These are phyloP conservation scores for Claviceps capensis DNA, from an alignment of 2,329 filamentous ascomycete genomes.

Conservation along the genomic window DNA sequence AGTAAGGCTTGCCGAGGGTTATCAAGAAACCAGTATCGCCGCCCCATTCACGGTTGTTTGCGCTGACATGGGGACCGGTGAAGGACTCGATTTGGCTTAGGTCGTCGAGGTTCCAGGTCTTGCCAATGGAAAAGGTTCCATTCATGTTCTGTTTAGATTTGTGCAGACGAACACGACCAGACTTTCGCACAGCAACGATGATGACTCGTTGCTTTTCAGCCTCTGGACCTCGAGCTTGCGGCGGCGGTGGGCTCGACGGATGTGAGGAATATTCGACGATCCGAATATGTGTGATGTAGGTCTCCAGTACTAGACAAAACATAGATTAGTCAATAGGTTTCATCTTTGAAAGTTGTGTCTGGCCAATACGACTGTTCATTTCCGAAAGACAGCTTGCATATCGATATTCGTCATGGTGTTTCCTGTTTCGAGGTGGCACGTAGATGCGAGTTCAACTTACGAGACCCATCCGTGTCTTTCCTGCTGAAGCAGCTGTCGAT, in stretches of 20 bases:
- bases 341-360: background rate
- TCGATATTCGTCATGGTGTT: background rate
- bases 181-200: conserved; percentile 84
- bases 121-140: conserved; percentile 90
- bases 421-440: background rate
- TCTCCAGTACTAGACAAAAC: conserved; percentile 43
- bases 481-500: conserved; percentile 90
- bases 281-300: conserved; percentile 93
- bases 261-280: conserved; percentile 77
- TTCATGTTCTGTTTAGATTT: conserved; percentile 94
- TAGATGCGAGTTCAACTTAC: conserved; percentile 38
- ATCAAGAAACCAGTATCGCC: conserved; percentile 75
- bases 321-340: conserved; percentile 6
- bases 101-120: conserved; percentile 96
- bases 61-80: conserved; percentile 42
- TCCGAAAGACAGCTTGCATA: background rate
- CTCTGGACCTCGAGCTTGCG: conserved; percentile 52
- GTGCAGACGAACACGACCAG: conserved; percentile 85
- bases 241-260: conserved; percentile 74
- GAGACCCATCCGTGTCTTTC: conserved; percentile 71
- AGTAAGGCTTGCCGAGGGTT: conserved; percentile 86
- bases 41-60: conserved; percentile 61
- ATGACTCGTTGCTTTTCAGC: conserved; percentile 84
- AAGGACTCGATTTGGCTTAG: conserved; percentile 73
- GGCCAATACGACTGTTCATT: no score